These are phyloP conservation scores for Tylopilus felleus DNA, from an alignment of 768 basidiomycete species.

Conservation along the genomic window DNA sequence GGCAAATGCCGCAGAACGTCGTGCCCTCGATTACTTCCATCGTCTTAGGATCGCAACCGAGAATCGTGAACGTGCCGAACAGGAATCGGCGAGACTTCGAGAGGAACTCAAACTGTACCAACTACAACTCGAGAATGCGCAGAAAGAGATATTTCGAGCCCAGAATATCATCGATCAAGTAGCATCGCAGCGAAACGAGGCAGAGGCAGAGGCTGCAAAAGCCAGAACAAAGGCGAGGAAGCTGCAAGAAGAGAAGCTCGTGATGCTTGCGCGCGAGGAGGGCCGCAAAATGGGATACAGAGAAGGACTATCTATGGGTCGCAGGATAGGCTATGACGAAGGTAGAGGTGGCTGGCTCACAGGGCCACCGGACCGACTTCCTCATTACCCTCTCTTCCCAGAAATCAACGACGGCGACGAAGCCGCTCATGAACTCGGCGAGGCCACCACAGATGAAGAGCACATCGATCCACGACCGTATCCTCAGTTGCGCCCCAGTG, in stretches of 20 bases:
- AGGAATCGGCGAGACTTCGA: slow-evolving; percentile 34
- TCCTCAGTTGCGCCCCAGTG: slow-evolving; percentile 12
- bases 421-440: slow-evolving; percentile 6
- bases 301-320: slow-evolving; percentile 38
- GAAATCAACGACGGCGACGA: slow-evolving; percentile 19
- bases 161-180: slow-evolving; percentile 42
- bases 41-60: slow-evolving; percentile 41
- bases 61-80: slow-evolving; percentile 37
- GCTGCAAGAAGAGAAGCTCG: slow-evolving; percentile 40
- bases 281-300: slow-evolving; percentile 39
- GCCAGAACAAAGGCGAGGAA: slow-evolving; percentile 44
- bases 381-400: slow-evolving; percentile 8
- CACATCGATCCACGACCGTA: slow-evolving; percentile 16
- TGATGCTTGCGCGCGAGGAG: slow-evolving; percentile 42
- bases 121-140: slow-evolving; percentile 42
- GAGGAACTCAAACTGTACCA: slow-evolving; percentile 48
- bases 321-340: slow-evolving; percentile 29
- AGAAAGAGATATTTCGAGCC: slow-evolving; percentile 42
- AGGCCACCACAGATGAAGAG: slow-evolving; percentile 20
- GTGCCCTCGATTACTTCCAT: slow-evolving; percentile 45
- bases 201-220: slow-evolving; percentile 43
- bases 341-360: slow-evolving; percentile 19
- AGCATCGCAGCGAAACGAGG: slow-evolving; percentile 40
- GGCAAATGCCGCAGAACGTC: slow-evolving; percentile 43
- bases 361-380: slow-evolving; percentile 9